Evolutionary conservation across 1,139 yeast species (phyloP).

Genomic region (Sugiyamaella japonica): DNA sequence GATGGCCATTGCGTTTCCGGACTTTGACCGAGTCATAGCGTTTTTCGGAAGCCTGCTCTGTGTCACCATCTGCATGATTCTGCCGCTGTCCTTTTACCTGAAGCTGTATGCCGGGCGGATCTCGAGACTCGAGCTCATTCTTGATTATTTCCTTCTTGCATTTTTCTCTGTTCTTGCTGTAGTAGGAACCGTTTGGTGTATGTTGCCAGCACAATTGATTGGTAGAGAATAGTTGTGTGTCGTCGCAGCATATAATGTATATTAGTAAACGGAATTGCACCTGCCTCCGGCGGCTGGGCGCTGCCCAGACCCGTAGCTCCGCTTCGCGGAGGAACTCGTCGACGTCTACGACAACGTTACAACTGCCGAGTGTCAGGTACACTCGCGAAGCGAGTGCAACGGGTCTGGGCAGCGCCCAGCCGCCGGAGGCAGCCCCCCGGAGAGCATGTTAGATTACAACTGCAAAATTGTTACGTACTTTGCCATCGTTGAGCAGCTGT

Average conservation of each 20-base stretch:
- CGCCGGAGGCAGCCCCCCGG: neutral
- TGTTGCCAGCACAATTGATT: constrained; percentile 24
- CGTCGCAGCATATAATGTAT: neutral
- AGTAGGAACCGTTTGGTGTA: constrained; percentile 38
- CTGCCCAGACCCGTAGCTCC: no score
- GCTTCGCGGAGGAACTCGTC: no score
- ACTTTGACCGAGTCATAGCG: constrained; percentile 81
- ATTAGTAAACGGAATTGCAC: neutral
- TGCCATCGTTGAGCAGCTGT: constrained; percentile 33
- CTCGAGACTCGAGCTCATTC: constrained; percentile 41
- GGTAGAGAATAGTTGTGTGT: constrained; percentile 1
- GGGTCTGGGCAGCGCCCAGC: constrained; percentile 5
- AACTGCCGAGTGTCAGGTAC: no score
- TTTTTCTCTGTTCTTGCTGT: constrained; percentile 35
- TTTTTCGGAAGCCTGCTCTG: constrained; percentile 82
- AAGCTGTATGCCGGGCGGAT: constrained; percentile 54
- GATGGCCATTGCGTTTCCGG: constrained; percentile 63
- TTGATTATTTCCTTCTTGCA: constrained; percentile 50
- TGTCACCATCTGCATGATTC: constrained; percentile 72
- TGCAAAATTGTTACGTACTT: constrained; percentile 34
- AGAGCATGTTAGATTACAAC: constrained; percentile 20
- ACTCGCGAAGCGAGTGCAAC: neutral
- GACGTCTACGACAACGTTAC: no score
- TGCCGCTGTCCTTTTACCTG: constrained; percentile 73
- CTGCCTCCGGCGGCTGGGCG: no score